phyloP scores from a whole-genome alignment of 148 eudicot species.

The Cornus suecica region DNA sequence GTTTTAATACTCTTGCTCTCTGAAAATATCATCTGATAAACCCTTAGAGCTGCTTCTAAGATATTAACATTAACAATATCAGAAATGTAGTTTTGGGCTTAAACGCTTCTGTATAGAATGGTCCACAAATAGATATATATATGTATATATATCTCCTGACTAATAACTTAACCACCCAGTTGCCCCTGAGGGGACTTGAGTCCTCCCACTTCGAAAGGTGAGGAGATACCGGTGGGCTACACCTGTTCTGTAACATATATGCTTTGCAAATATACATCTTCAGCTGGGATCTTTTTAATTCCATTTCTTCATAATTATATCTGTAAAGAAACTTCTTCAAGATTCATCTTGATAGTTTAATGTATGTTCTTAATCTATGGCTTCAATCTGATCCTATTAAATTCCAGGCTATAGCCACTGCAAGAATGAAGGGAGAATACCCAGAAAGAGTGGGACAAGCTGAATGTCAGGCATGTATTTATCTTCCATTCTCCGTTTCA shows the following conservation, averaged over 20 bases:
- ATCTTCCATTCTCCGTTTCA: slow-evolving; percentile 2
- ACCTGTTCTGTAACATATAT: no score
- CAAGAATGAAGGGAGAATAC: slow-evolving; percentile 90
- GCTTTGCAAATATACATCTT: no score
- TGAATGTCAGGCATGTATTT: slow-evolving; percentile 83
- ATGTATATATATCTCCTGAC: neutral
- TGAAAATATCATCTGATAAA: no score
- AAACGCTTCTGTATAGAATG: neutral
- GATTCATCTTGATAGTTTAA: slow-evolving; percentile 23
- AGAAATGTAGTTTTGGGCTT: no score
- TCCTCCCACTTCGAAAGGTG: no score
- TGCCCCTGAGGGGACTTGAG: no score
- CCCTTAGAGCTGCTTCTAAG: neutral
- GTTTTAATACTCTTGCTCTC: neutral
- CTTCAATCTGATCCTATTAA: slow-evolving; percentile 11
- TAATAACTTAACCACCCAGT: no score
- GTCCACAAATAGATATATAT: neutral
- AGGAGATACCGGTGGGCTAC: no score
- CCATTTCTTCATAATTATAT: no score
- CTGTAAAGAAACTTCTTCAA: no score
- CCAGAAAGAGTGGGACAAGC: slow-evolving; percentile 95
- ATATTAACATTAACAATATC: no score
- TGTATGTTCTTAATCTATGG: neutral
- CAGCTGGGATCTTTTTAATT: no score
- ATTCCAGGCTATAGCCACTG: slow-evolving; percentile 80